A percentile compares a stretch with the other conserved stretches of the same genome.
These are phyloP conservation scores for Poteriospumella lacustris DNA, from an alignment of 108 stramenopile genomes.

Conservation along the genomic window DNA sequence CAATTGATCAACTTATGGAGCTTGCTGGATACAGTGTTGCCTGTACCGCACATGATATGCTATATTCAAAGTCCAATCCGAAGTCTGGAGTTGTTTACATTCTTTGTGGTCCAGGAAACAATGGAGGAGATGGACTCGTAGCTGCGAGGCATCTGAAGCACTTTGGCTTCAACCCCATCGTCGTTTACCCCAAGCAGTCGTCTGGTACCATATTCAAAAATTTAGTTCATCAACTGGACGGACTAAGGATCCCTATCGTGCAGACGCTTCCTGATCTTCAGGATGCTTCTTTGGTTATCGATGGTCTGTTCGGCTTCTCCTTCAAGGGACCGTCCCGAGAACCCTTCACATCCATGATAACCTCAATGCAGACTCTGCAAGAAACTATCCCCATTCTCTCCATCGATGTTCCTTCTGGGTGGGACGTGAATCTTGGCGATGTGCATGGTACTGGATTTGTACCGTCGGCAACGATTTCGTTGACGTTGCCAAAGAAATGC, in stretches of 20 bases:
- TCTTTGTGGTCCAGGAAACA: conserved; percentile 91
- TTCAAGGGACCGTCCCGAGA: conserved; percentile 73
- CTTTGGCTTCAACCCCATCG: conserved; percentile 73
- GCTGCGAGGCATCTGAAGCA: conserved; percentile 86
- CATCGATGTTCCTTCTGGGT: conserved; percentile 90
- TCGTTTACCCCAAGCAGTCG: conserved; percentile 80
- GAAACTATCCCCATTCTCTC: conserved; percentile 56
- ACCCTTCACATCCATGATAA: conserved; percentile 71
- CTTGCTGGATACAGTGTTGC: conserved; percentile 90
- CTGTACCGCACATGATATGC: conserved; percentile 57
- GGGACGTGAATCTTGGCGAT: conserved; percentile 78
- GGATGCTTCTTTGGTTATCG: conserved; percentile 67
- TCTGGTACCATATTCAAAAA: conserved; percentile 47
- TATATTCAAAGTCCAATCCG: not conserved
- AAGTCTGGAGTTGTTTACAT: conserved; percentile 56
- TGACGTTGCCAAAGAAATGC: conserved; percentile 84
- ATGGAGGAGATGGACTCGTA: conserved; percentile 98
- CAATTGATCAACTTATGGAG: conserved; percentile 98
- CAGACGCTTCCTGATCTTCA: conserved; percentile 52
- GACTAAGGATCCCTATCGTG: conserved; percentile 67
- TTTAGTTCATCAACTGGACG: conserved; percentile 75
- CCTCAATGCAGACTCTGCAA: conserved; percentile 53
- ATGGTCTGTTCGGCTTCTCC: conserved; percentile 94
- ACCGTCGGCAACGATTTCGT: conserved; percentile 74
- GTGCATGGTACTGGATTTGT: conserved; percentile 31